These are phyloP conservation scores for Hypericum perforatum DNA, from an alignment of 345 rosid genomes.

Conservation along the genomic window DNA sequence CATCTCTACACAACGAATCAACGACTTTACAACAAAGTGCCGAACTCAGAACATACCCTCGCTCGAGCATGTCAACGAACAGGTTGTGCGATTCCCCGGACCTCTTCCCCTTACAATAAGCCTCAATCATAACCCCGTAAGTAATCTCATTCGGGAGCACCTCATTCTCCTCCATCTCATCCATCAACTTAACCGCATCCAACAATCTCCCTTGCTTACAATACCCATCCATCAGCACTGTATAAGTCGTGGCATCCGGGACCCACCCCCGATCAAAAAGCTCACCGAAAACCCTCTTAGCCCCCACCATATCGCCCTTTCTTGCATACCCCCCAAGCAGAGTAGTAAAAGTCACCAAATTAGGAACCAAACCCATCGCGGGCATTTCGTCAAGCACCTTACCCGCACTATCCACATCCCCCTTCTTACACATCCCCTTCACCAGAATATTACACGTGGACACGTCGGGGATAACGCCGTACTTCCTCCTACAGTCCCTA, in stretches of 20 bases:
- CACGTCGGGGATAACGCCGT: constrained; percentile 57
- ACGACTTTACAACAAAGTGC: constrained; percentile 71
- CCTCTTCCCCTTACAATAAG: constrained; percentile 52
- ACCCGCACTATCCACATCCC: constrained; percentile 48
- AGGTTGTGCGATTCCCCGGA: constrained; percentile 64
- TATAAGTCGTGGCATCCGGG: constrained; percentile 70
- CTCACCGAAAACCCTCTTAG: constrained; percentile 46
- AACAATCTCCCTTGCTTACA: constrained; percentile 52
- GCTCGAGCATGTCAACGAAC: constrained; percentile 66
- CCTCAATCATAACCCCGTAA: constrained; percentile 76
- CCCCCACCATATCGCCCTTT: constrained; percentile 59
- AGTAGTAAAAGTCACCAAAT: constrained; percentile 67
- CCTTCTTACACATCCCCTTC: constrained; percentile 53
- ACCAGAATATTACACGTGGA: constrained; percentile 62
- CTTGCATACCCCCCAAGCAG: constrained; percentile 60
- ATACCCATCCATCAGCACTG: constrained; percentile 70
- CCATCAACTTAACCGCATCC: constrained; percentile 76
- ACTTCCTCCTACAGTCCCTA: constrained; percentile 37
- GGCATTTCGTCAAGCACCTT: constrained; percentile 81
- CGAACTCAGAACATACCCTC: constrained; percentile 48
- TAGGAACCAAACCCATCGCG: constrained; percentile 61
- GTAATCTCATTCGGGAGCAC: constrained; percentile 75
- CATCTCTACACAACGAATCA: constrained; percentile 50
- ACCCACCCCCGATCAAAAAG: constrained; percentile 73
- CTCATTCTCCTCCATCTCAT: constrained; percentile 71